Percentiles rank a stretch among this genome's conserved stretches.
phyloP scores from a whole-genome alignment of 169 alveolate genomes.

The Perkinsus olseni region DNA sequence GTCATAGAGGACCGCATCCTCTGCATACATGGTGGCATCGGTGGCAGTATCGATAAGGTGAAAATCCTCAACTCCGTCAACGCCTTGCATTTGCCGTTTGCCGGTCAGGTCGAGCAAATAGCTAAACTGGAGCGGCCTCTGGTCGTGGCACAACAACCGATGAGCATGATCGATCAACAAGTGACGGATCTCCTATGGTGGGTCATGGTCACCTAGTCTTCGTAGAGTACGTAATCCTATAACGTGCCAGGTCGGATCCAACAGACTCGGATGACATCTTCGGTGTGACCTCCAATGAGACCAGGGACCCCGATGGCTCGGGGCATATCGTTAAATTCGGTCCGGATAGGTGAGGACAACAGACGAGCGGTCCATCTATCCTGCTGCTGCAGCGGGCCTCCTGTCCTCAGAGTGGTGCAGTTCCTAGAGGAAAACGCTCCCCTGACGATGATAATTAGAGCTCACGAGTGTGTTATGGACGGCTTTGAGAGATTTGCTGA shows the following conservation, averaged over 20 bases:
- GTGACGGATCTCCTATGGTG: constrained; percentile 78
- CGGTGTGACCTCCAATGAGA: constrained; percentile 94
- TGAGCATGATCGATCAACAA: constrained; percentile 46
- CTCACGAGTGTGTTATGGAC: constrained; percentile 99
- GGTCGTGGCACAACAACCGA: constrained; percentile 81
- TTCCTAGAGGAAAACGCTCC: constrained; percentile 56
- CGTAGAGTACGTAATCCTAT: too few species aligned
- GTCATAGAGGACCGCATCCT: constrained; percentile 91
- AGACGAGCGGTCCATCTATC: too few species aligned
- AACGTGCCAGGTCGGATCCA: constrained; percentile 80
- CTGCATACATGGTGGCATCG: constrained; percentile 99
- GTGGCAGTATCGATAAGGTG: constrained; percentile 69
- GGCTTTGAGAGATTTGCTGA: constrained; percentile 99
- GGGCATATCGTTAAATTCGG: constrained; percentile 99
- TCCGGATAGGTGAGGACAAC: constrained; percentile 50
- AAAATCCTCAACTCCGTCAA: background rate
- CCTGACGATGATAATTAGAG: constrained; percentile 68
- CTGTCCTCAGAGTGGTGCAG: constrained; percentile 46
- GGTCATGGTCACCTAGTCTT: constrained; percentile 5
- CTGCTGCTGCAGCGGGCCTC: background rate
- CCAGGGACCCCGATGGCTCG: constrained; percentile 97
- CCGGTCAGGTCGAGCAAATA: constrained; percentile 61
- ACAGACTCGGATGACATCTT: constrained; percentile 94
- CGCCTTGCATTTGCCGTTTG: background rate
- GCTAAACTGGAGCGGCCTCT: constrained; percentile 83